A percentile compares a stretch with the other conserved stretches of the same genome.
phyloP scores from a whole-genome alignment of 2,329 filamentous ascomycete species.

The Fusarium torulosum region DNA sequence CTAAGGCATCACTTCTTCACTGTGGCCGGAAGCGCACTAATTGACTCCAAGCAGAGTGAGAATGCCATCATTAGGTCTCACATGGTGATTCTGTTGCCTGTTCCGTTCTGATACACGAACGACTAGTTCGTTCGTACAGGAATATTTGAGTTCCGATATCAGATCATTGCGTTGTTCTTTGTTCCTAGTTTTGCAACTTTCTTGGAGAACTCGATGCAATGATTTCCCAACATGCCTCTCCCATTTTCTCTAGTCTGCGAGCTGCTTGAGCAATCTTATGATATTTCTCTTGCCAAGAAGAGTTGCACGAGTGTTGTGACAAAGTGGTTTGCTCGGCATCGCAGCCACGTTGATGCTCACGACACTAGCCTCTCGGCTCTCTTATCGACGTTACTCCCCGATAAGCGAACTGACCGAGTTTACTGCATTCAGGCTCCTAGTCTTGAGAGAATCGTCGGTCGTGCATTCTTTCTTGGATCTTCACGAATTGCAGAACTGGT shows the following conservation, averaged over 20 bases:
- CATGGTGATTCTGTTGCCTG: constrained; percentile 30
- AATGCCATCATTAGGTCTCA: constrained; percentile 20
- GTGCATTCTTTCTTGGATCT: constrained; percentile 73
- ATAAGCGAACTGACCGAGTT: constrained; percentile 81
- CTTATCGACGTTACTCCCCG: constrained; percentile 81
- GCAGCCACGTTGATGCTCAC: constrained; percentile 66
- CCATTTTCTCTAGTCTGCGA: constrained; percentile 79
- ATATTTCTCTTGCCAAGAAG: constrained; percentile 52
- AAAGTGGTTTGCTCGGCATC: constrained; percentile 78
- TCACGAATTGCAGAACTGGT: constrained; percentile 72
- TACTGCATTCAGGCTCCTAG: constrained; percentile 74
- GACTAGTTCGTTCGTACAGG: not conserved
- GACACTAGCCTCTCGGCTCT: constrained; percentile 72
- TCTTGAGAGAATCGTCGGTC: constrained; percentile 75
- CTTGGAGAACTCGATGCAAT: constrained; percentile 4
- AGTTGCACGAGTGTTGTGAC: constrained; percentile 58
- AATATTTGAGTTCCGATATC: not conserved
- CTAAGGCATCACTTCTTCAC: constrained; percentile 14
- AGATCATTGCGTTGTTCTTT: not conserved
- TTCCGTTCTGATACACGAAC: not conserved
- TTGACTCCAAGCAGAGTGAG: not conserved
- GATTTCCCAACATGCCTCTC: constrained; percentile 67
- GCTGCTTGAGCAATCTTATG: constrained; percentile 76
- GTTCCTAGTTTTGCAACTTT: not conserved
- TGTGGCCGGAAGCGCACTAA: constrained; percentile 7